Conservation (phyloP, 176 grass and related monocot genomes). For the Carex kokanica region DNA sequence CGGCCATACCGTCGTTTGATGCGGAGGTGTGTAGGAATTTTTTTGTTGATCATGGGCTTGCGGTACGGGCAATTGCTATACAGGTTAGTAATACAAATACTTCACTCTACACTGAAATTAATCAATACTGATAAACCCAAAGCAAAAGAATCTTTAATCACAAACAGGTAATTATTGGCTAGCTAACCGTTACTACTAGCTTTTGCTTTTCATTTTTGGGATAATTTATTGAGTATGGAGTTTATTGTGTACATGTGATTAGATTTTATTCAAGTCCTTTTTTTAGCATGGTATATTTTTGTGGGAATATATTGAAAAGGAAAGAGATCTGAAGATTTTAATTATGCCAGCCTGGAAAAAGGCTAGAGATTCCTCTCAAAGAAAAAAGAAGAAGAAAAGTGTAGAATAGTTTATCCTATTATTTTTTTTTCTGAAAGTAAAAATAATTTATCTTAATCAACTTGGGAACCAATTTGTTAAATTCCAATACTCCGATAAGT, state of each 20-base stretch:
- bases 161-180: neutral
- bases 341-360: neutral
- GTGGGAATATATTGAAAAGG: neutral
- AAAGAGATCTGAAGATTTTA: neutral
- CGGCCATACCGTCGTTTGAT: constrained; percentile 64
- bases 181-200: neutral
- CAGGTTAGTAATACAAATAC: constrained; percentile 38
- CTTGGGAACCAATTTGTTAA: neutral
- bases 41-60: constrained; percentile 57
- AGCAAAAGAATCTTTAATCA: neutral
- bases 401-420: neutral
- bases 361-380: neutral
- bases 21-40: constrained; percentile 40
- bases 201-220: neutral
- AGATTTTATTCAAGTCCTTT: neutral
- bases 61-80: constrained; percentile 62
- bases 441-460: neutral
- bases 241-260: neutral
- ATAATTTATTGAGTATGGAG: neutral
- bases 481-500: neutral
- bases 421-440: too few relatives aligned
- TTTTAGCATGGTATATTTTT: neutral
- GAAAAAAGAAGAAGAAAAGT: neutral
- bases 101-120: neutral
- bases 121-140: neutral